phyloP scores from a whole-genome alignment of 306 rosid species.

The Arachis stenosperma region DNA sequence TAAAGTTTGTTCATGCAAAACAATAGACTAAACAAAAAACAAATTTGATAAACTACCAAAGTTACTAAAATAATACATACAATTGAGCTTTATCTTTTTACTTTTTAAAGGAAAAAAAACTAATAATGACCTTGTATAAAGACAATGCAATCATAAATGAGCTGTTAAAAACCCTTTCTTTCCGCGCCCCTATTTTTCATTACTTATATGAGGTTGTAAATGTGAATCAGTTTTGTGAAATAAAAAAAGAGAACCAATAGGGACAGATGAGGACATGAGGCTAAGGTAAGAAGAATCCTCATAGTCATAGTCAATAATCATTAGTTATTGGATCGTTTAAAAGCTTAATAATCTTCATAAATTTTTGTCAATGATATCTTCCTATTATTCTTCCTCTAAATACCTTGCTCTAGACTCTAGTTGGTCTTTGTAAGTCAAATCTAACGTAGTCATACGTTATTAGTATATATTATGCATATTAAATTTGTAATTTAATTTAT shows the following conservation, averaged over 20 bases:
- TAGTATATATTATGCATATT: neutral
- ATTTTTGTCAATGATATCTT: neutral
- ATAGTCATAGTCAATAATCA: neutral
- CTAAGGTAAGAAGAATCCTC: neutral
- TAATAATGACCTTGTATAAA: neutral
- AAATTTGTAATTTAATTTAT: neutral
- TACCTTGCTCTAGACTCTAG: neutral
- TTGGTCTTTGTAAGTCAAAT: slow-evolving; percentile 16
- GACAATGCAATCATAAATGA: neutral
- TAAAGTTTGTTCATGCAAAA: neutral
- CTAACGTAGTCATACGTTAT: neutral
- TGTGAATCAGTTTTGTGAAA: neutral
- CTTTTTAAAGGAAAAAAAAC: neutral
- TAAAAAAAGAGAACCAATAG: neutral
- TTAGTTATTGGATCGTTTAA: neutral
- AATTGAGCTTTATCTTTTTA: neutral
- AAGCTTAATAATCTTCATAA: neutral
- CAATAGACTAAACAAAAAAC: neutral
- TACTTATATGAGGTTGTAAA: neutral
- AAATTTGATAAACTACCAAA: neutral
- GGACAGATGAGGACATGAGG: neutral
- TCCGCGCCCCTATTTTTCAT: no score
- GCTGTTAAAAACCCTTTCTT: no score
- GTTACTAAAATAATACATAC: neutral
- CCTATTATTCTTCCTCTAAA: neutral